Evolutionary conservation across 2,329 filamentous ascomycete species (phyloP), one percentile per base, ranked within the genome.

Genomic region (Xylariales sp.): DNA sequence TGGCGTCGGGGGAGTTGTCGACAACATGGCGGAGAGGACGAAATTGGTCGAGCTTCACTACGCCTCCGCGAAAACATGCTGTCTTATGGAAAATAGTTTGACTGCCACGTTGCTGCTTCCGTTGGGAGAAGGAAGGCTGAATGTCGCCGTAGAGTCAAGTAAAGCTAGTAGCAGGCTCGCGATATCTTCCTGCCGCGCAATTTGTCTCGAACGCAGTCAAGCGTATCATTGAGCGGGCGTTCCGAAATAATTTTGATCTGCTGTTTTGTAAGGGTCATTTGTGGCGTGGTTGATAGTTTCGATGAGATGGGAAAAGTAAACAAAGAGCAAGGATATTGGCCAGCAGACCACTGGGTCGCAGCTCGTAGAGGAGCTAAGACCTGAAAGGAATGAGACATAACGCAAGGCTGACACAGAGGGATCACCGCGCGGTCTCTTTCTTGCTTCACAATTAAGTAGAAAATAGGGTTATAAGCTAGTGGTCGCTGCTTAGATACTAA

Each of bases 51-150:
- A 62, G 60, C 9, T 55, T 57, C 12, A 67, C n/a, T 39, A 32
- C 1, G 32, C 43, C 56, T 50, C 10, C 30, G 53, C 48, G 36
- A 58, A 36, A 36, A 55, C 34, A 67, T 62, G 36, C 9, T 56
- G 14, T 45, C 2, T 1, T 67, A 69, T 59, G n/a, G 30, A 67
- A 1, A 64, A 53, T 41, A 69, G 56, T 61, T 61, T 69, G 7
- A 9, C 9, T 67, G 36, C 59, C 36, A 67, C 23, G 10, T 56
- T 45, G 12, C 45, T 23, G 23, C 49, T 57, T 57, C 59, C 54
- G 14, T 67, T n/a, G 16, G 45, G 55, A 61, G 30, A 69, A 55
- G 30, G 30, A 36, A 67, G 30, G 7, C 46, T 55, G 43, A 57
- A 55, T 49, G 56, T 56, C 3, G 63, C 34, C 1, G 49, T 0